Evolutionary conservation across 495 filamentous ascomycete genomes (phyloP).

Genomic region (Podospora comata): DNA sequence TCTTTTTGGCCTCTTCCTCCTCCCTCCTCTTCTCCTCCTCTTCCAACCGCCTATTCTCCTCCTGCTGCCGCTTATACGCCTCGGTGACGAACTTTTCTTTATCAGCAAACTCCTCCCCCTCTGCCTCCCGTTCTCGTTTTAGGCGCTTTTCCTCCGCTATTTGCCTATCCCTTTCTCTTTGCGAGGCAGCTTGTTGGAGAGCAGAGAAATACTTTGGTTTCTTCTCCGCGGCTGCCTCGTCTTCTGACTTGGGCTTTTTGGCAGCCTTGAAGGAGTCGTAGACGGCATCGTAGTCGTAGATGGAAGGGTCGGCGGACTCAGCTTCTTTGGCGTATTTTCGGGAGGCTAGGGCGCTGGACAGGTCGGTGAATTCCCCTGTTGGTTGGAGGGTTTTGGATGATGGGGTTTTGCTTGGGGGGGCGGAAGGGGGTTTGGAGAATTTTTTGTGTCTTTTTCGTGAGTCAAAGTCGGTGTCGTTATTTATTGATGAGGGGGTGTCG

Average conservation of each 20-base stretch:
- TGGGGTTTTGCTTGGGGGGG: constrained; percentile 2
- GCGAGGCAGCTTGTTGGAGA: constrained; percentile 73
- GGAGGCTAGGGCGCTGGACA: constrained; percentile 54
- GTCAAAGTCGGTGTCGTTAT: constrained; percentile 2
- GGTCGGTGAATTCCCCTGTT: constrained; percentile 46
- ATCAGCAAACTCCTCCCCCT: constrained; percentile 90
- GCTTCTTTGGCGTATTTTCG: constrained; percentile 56
- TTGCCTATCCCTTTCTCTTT: constrained; percentile 83
- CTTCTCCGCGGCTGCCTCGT: constrained; percentile 44
- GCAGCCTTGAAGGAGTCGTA: constrained; percentile 62
- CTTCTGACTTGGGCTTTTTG: constrained; percentile 36
- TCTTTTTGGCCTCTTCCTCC: constrained; percentile 63
- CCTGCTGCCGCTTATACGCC: constrained; percentile 94
- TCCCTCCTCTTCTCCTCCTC: constrained; percentile 74
- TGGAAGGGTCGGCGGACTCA: constrained; percentile 58
- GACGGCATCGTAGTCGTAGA: constrained; percentile 74
- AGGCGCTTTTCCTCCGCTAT: constrained; percentile 86
- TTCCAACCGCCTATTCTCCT: constrained; percentile 71
- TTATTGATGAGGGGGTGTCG: constrained; percentile 9
- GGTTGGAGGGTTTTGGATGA: constrained; percentile 3
- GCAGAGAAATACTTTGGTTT: constrained; percentile 81
- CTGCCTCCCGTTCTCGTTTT: constrained; percentile 81
- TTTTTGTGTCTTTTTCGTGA: constrained; percentile 37
- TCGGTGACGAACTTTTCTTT: constrained; percentile 96
- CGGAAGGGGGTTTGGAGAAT: constrained; percentile 25